phyloP scores from a whole-genome alignment of 2,329 filamentous ascomycete genomes.

The Sarocladiaceae sp. region DNA sequence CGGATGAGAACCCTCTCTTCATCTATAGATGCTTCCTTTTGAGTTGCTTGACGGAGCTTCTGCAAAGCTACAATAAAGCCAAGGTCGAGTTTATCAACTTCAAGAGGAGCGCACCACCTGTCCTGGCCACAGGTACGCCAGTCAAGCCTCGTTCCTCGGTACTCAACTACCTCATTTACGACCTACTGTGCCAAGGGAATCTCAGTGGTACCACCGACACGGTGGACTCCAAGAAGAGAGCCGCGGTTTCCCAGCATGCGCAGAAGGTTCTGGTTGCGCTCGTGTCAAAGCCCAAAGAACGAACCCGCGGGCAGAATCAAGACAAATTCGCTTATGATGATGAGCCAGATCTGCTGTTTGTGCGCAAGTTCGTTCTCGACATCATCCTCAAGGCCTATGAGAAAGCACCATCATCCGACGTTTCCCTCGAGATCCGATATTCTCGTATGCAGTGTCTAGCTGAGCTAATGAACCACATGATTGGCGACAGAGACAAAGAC shows the following conservation, averaged over 20 bases:
- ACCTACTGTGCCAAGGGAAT: constrained; percentile 61
- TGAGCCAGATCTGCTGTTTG: constrained; percentile 81
- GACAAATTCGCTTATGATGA: constrained; percentile 66
- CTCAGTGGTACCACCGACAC: constrained; percentile 68
- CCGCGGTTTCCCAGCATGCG: constrained; percentile 79
- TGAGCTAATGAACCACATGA: constrained; percentile 89
- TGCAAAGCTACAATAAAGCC: constrained; percentile 87
- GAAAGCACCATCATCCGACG: constrained; percentile 73
- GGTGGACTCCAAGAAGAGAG: constrained; percentile 75
- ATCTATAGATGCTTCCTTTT: constrained; percentile 94
- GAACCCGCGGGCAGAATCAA: constrained; percentile 51
- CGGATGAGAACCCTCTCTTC: constrained; percentile 92
- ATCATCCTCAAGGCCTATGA: constrained; percentile 90
- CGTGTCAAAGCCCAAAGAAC: constrained; percentile 83
- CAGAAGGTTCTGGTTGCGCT: constrained; percentile 83
- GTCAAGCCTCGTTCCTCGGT: constrained; percentile 92
- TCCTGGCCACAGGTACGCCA: constrained; percentile 73
- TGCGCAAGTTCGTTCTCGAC: constrained; percentile 91
- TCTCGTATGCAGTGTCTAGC: constrained; percentile 81
- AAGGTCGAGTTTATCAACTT: constrained; percentile 99
- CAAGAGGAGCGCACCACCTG: constrained; percentile 81
- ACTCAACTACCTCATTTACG: constrained; percentile 87
- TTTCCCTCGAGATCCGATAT: constrained; percentile 81
- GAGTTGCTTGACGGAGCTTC: constrained; percentile 83
- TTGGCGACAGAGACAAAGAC: constrained; percentile 72